A percentile compares a stretch with the other conserved stretches of the same genome.
phyloP scores from a whole-genome alignment of 495 filamentous ascomycete species.

The Talaromyces stipitatus region DNA sequence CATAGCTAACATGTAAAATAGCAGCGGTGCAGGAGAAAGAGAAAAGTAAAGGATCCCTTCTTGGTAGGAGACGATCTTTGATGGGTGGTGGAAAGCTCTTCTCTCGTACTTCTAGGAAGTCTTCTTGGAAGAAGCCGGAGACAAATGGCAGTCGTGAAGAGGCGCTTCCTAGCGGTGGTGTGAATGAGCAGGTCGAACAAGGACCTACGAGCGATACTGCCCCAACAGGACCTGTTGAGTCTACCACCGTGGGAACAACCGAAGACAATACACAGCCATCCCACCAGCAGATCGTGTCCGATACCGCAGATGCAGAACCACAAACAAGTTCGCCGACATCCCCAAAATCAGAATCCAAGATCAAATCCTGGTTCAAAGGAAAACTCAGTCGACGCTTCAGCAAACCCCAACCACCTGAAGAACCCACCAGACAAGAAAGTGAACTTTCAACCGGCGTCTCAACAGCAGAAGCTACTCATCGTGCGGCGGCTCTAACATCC shows the following conservation, averaged over 20 bases:
- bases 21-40: constrained; percentile 33
- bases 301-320: neutral
- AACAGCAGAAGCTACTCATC: neutral
- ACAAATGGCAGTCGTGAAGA: constrained; percentile 21
- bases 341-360: constrained; percentile 27
- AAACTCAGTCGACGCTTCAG: constrained; percentile 40
- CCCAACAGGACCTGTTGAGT: constrained; percentile 3
- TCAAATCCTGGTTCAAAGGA: constrained; percentile 56
- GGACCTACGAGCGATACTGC: neutral
- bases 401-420: constrained; percentile 9
- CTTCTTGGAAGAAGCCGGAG: constrained; percentile 8
- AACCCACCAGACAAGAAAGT: neutral
- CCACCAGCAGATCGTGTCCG: constrained; percentile 6
- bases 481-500: neutral
- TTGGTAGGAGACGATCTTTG: neutral
- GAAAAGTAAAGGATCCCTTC: constrained; percentile 8
- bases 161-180: neutral
- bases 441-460: constrained; percentile 1
- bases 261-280: constrained; percentile 2
- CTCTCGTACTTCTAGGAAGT: neutral
- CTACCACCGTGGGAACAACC: constrained; percentile 8
- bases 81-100: neutral
- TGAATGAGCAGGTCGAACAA: neutral
- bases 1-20: constrained; percentile 38
- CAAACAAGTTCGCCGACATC: constrained; percentile 5